Base-by-base conservation (phyloP, 169 alveolate species). In the Plasmodium falciparum region DNA sequence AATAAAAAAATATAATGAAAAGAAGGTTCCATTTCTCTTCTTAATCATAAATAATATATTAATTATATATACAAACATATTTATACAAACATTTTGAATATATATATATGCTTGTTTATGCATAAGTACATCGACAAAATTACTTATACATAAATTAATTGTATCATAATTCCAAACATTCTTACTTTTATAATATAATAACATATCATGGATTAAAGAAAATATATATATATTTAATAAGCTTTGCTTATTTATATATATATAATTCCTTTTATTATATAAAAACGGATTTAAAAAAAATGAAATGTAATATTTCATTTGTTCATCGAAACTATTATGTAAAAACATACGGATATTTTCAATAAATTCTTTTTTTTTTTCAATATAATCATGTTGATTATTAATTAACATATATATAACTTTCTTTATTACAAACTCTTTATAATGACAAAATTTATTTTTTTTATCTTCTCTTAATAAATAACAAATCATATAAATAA, bases 41-140 rank as follows among this genome's bases (percentile, higher is more conserved):
- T 83, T 83, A 26, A 83, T 69, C n/a, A 33, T 72, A 33, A 83
- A 62, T 11, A 83, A 26, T 43, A 83, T 63, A 13, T 83, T 73
- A 69, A 17, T 69, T 69, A 63, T 83, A 17, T 67, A 56, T 24
- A 69, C 69, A 17, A 83, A 63, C 54, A 83, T 56, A 22, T 54
- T 83, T 13, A 83, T 49, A 62, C 91, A 83, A 47, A 83, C 62
- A 52, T 69, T 83, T 73, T 83, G 91, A 83, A 83, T 69, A 63
- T 56, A 83, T 61, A 83, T 83, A 39, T 6, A 2, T n/a, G 49
- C 3, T n/a, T 69, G 43, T 24, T 59, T 69, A 17, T 61, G 67
- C 74, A 83, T 83, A 39, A 83, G 56, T 15, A 83, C 62, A 49
- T 12, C 5, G 22, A 83, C 52, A 58, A 69, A 83, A 29, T 72